A percentile compares a stretch with the other conserved stretches of the same genome.
phyloP scores from a whole-genome alignment of 2,329 filamentous ascomycete species.

The Exophiala viscosa region DNA sequence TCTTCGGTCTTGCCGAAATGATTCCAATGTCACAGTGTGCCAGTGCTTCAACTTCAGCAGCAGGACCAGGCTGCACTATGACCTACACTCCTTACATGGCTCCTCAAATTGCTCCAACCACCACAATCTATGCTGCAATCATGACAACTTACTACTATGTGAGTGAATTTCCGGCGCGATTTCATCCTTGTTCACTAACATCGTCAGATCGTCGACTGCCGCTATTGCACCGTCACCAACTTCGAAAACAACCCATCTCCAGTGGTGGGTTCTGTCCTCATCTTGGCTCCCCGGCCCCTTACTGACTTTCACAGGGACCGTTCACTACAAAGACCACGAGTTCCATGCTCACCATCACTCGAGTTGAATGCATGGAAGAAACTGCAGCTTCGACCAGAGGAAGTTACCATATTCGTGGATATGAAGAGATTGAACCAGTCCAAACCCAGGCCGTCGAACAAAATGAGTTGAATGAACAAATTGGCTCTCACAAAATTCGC shows the following conservation, averaged over 20 bases:
- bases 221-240: slow-evolving; percentile 26
- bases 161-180: neutral
- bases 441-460: neutral
- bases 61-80: slow-evolving; percentile 18
- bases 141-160: slow-evolving; percentile 26
- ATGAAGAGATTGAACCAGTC: slow-evolving; percentile 1
- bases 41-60: neutral
- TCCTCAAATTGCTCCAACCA: slow-evolving; percentile 25
- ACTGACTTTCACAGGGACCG: slow-evolving; percentile 19
- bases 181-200: neutral
- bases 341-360: slow-evolving; percentile 23
- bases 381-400: slow-evolving; percentile 17
- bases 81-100: slow-evolving; percentile 21
- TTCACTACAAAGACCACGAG: slow-evolving; percentile 19
- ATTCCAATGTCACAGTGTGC: slow-evolving; percentile 3
- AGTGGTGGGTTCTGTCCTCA: slow-evolving; percentile 10
- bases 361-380: slow-evolving; percentile 24
- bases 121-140: slow-evolving; percentile 23
- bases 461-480: neutral
- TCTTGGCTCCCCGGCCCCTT: neutral
- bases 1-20: slow-evolving; percentile 9
- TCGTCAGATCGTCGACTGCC: slow-evolving; percentile 25
- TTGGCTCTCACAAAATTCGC: slow-evolving; percentile 4
- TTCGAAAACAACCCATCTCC: slow-evolving; percentile 16
- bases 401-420: neutral